Base-by-base conservation (phyloP, 2,329 filamentous ascomycete species). In the Pezicula radicicola region DNA sequence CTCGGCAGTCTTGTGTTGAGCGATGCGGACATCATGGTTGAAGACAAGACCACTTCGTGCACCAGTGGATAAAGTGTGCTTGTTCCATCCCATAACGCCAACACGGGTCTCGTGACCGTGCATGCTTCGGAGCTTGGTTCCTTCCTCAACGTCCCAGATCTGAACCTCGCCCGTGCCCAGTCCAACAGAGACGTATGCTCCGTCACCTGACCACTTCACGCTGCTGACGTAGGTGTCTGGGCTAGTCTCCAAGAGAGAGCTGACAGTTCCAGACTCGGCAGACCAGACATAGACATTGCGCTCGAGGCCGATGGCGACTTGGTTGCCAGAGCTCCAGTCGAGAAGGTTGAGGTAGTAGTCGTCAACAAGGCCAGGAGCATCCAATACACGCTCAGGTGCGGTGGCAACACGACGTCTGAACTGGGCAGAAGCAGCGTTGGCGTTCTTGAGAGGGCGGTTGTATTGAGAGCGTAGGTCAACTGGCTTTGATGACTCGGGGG, bases 261-360 rank as follows among this genome's bases (percentile, higher is more conserved):
- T 89, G 56, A 99, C 94, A 15, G 86, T 84, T 54, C 94, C 94
- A 66, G 91, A 88, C 61, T 97, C 94, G 13, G 94, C 94, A 35
- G 94, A 97, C 94, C 94, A 99, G 63, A 99, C 89, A 66, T 99
- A 99, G 63, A 99, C 94, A 62, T 88, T 96, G 61, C 93, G 91
- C 77, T 97, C 94, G 12, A 99, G 84, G 52, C 93, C 94, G 68
- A 99, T 97, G 46, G 94, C 94, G 50, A 99, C 93, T 72, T 99
- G 94, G 78, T 99, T 99, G 55, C 89, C 87, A 6, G 91, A 94
- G 68, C 92, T 96, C 94, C 94, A 99, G 76, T 99, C 94, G 25
- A 99, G 84, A 37, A 99, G 81, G 78, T 99, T 99, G 63, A 99
- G 88, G 72, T 99, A 99, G 81, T 97, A 99, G 75, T 99, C 94